Evolutionary conservation across 2,329 filamentous ascomycete species (phyloP), one percentile per base, ranked within the genome.

Genomic region (Zalaria obscura): DNA sequence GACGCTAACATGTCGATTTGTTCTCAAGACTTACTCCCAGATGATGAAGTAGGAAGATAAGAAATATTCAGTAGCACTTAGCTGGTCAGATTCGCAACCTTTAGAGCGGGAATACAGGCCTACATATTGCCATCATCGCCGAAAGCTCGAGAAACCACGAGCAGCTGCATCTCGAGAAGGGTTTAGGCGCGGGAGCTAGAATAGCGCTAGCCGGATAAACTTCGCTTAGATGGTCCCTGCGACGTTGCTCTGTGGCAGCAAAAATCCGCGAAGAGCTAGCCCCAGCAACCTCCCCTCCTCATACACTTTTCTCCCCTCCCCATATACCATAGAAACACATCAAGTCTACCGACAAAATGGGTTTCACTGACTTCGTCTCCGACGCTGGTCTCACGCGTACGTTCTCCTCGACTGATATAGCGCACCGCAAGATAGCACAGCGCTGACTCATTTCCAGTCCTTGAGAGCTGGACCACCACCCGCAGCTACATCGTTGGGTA

Each of bases 401-500:
- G 72, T 66, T 48, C 43, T 37, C 39, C 29, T 34, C 38, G 18
- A 25, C 27, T 26, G 7, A 33, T 40, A 27, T 35, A 32, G 37
- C 40, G 36, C 42, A 42, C 29, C 29, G 29, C 7, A 32, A 32
- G 29, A 32, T 2, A n/a, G 7, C 2, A n/a, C 7, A 7, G n/a
- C 25, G 36, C 32, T n/a, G 48, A 48, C 43, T 46, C 26, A 33
- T 45, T 53, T 18, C 39, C 51, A 79, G 75, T 79, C 57, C 75
- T 84, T 56, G 79, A 85, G 71, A 74, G 65, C 69, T 84, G 76
- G 76, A 69, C 82, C 60, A 72, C 70, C 62, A 83, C 79, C 59
- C 77, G 80, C 61, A 83, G 78, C 68, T 89, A 89, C 72, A 79
- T 89, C 58, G 69, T 80, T 67, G 83, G 83, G 83, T 88, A 80